Percentiles rank a stretch among this genome's conserved stretches.
These are phyloP conservation scores for Penicillium capsulatum DNA, from an alignment of 2,329 filamentous ascomycete species.

Conservation along the genomic window DNA sequence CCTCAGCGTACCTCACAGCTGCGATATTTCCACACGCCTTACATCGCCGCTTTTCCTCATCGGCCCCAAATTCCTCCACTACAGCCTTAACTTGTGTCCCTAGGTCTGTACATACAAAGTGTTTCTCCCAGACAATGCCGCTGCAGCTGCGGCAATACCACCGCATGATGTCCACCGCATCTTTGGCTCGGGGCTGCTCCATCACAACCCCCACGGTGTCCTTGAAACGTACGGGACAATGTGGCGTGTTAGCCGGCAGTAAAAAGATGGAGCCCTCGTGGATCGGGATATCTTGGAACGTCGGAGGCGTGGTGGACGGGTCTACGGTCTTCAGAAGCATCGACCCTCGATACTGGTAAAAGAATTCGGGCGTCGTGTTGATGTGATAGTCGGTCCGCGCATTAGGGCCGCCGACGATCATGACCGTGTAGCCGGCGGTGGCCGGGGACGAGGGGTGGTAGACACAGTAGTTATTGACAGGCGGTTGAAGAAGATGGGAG, in stretches of 20 bases:
- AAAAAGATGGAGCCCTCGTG: slow-evolving; percentile 91
- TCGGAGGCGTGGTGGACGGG: slow-evolving; percentile 44
- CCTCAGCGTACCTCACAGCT: slow-evolving; percentile 46
- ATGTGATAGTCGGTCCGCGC: slow-evolving; percentile 97
- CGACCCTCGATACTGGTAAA: slow-evolving; percentile 90
- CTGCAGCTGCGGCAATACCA: slow-evolving; percentile 82
- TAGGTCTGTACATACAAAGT: slow-evolving; percentile 83
- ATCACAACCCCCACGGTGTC: slow-evolving; percentile 91
- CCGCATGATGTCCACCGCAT: slow-evolving; percentile 69
- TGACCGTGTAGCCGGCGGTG: slow-evolving; percentile 87
- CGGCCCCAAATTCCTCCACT: slow-evolving; percentile 73
- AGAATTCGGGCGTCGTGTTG: slow-evolving; percentile 94
- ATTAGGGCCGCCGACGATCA: slow-evolving; percentile 93
- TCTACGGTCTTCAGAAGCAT: slow-evolving; percentile 95
- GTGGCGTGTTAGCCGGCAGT: slow-evolving; percentile 87
- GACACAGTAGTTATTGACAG: slow-evolving; percentile 96
- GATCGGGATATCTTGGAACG: slow-evolving; percentile 82
- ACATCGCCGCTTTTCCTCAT: slow-evolving; percentile 69
- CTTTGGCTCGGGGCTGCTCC: slow-evolving; percentile 73
- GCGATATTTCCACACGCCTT: slow-evolving; percentile 71
- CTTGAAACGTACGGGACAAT: slow-evolving; percentile 90
- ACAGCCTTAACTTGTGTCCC: slow-evolving; percentile 92
- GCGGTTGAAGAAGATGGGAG: slow-evolving; percentile 84
- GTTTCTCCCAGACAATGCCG: slow-evolving; percentile 74
- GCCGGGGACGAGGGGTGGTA: slow-evolving; percentile 65